Evolutionary conservation across 148 eudicot genomes (phyloP), one percentile per base, ranked within the genome.

Genomic region (Nepenthes gracilis): DNA sequence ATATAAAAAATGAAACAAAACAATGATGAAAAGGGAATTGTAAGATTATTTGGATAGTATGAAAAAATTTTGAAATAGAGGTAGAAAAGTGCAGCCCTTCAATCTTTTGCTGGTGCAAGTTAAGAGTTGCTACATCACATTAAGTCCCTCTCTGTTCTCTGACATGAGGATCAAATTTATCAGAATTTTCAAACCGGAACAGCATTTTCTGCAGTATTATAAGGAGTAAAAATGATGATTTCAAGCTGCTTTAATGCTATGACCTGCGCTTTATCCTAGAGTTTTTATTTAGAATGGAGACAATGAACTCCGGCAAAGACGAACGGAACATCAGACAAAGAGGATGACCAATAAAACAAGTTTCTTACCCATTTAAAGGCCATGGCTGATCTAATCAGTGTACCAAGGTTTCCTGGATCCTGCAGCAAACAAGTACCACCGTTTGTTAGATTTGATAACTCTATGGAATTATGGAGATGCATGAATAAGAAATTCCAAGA

Each of bases 321-420:
- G 23, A 23, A 23, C 23, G 23, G 23, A 23, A 23, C 23, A 23
- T 23, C 23, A 23, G 15, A 11, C 53, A 49, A 49, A 5, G 2
- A 11, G 47, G 43, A 58, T 11, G 34, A 56, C 36, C 14, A 59
- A 23, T 23, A 23, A 13, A 38, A 61, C 35, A 64, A 5, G 1
- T 47, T 58, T 15, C 74, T 74, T 76, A 92, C 98, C 98, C 98
- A 92, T 77, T 78, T 73, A 59, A 92, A 92, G 43, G 98, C 96
- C 75, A 86, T 55, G 6, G 96, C 98, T 55, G 98, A 85, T 78
- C 98, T 77, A 58, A 92, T 78, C 60, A 92, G 71, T 49, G 98
- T 88, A 62, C 98, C 98, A 48, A 92, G 96, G 58, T 92, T 88
- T 59, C 98, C 96, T 11, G 96, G 98, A 74, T 92, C 98, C 96